Percentiles rank a stretch among this genome's conserved stretches.
phyloP scores from a whole-genome alignment of 1,284 basidiomycete genomes.

The Puccinia novopanici region DNA sequence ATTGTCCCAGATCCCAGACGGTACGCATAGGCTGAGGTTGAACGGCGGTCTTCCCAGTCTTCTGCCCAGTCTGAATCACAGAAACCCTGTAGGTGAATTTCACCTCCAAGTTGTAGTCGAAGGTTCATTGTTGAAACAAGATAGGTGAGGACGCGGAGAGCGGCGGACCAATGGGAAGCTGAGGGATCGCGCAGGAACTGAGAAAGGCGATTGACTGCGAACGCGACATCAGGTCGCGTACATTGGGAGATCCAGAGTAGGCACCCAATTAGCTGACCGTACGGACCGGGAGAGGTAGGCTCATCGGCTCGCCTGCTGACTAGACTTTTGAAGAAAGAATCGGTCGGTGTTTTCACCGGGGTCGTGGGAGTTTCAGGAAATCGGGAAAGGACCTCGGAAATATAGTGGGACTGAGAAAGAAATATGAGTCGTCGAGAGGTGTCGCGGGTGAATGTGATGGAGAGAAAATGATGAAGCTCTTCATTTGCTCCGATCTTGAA shows the following conservation, averaged over 20 bases:
- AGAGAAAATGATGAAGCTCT: no score
- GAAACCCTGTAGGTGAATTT: background rate
- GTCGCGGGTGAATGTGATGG: no score
- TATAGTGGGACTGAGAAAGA: no score
- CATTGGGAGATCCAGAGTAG: background rate
- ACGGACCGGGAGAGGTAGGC: background rate
- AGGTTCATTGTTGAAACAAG: background rate
- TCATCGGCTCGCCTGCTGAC: background rate
- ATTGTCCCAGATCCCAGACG: no score
- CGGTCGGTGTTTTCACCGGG: no score
- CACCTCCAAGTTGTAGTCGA: background rate
- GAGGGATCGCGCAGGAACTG: constrained; percentile 23
- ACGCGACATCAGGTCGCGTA: background rate
- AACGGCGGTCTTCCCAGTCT: no score
- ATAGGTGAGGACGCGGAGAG: background rate
- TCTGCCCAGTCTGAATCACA: constrained; percentile 6
- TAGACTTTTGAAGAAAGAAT: no score
- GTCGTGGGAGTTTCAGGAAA: no score
- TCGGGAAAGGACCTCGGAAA: no score
- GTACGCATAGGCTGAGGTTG: no score
- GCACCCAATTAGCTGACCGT: background rate
- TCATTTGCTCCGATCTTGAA: no score
- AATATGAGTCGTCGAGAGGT: no score
- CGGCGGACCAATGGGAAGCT: background rate
- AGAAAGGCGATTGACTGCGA: constrained; percentile 3